Evolutionary conservation across 2,329 filamentous ascomycete species (phyloP), one percentile per base, ranked within the genome.

Genomic region (Fusarium chaquense): DNA sequence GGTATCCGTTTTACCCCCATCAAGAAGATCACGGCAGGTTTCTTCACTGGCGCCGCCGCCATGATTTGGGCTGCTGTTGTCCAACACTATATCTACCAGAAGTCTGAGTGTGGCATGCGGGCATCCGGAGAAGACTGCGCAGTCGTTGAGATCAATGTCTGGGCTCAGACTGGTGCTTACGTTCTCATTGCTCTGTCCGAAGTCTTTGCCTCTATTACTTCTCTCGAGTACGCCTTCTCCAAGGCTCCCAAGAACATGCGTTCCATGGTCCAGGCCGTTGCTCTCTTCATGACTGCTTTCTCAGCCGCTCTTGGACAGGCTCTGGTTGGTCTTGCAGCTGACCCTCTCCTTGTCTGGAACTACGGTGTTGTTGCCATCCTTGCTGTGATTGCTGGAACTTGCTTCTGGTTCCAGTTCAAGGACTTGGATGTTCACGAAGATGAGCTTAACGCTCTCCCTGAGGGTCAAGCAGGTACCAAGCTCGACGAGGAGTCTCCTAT

Each of bases 171-270:
- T 0, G 82, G 83, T 5, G 78, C 83, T 0, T 86, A 85, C 71
- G 77, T 85, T 6, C 79, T 86, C 53, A 80, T 85, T 55, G 84
- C 82, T 4, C 77, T 86, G 10, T 80, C 83, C 30, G 84, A 86
- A 73, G 83, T 86, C 47, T 80, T 83, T 58, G 82, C 83, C 1
- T 83, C 81, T 59, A 85, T 86, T 68, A 86, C 84, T 2, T 87
- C 86, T 15, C 85, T 93, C 18, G 91, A 94, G 78, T 93, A 92
- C 70, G 91, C 91, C 24, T 93, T 89, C 80, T 90, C 90, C 74
- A 93, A 93, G 78, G 90, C 91, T 0, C 92, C 91, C 11, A 86
- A 85, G 75, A 93, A 92, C 80, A 94, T 94, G 91, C 86, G 90
- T 8, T 90, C 89, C 28, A 84, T 93, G 58, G 89, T 94, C n/a